These are phyloP conservation scores for Laburnicola sp. DNA, from an alignment of 2,329 filamentous ascomycete species.

Conservation along the genomic window DNA sequence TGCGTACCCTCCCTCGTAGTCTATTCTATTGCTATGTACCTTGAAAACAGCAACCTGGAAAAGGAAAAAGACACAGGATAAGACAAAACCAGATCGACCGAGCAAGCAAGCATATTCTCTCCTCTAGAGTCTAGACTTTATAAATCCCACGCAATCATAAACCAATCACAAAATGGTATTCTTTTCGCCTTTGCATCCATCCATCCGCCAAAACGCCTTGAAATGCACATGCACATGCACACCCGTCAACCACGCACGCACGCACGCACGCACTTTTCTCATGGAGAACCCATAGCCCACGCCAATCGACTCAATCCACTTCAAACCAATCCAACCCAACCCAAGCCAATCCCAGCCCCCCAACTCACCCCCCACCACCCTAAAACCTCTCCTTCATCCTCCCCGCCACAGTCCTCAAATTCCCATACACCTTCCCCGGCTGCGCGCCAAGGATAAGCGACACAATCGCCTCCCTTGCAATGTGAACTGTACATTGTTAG, in stretches of 20 bases:
- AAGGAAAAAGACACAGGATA: too few species aligned
- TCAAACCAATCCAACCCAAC: background rate
- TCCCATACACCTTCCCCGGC: conserved; percentile 79
- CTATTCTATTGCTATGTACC: too few species aligned
- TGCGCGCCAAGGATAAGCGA: conserved; percentile 66
- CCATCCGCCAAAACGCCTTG: conserved; percentile 8
- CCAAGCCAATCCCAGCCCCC: background rate
- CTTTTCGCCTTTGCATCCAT: conserved; percentile 2
- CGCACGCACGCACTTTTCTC: too few species aligned
- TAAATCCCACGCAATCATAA: too few species aligned
- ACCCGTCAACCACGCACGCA: too few species aligned
- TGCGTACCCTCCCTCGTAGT: too few species aligned
- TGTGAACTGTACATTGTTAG: conserved; percentile 57
- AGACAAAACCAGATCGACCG: too few species aligned
- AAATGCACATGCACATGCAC: conserved; percentile 7
- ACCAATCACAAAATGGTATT: conserved; percentile 36
- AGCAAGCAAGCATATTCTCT: too few species aligned
- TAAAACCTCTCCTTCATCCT: conserved; percentile 97
- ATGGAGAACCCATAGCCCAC: too few species aligned
- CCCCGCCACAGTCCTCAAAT: conserved; percentile 81
- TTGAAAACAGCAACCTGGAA: too few species aligned
- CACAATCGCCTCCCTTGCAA: conserved; percentile 60
- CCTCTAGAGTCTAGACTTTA: too few species aligned
- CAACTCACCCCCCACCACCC: conserved; percentile 32
- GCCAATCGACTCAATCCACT: background rate